Conservation (phyloP, 1,139 yeast genomes). For the Zhuliangozyma blackwelliae region DNA sequence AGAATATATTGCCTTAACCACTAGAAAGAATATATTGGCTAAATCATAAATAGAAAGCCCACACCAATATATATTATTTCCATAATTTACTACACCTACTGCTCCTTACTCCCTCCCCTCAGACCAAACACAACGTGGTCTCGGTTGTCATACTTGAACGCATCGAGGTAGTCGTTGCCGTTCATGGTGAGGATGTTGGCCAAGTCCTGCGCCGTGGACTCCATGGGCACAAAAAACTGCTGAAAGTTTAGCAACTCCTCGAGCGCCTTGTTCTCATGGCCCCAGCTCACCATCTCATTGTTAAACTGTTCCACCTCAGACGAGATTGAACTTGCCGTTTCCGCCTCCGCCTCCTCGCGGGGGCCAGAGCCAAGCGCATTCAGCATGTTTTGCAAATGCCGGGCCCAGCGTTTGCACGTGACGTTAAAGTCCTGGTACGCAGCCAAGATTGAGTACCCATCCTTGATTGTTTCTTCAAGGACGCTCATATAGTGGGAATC, state of each 20-base stretch:
- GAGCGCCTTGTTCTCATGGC: conserved; percentile 9
- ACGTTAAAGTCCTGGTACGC: conserved; percentile 8
- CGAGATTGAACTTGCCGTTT: conserved; percentile 2
- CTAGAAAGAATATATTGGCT: too few species aligned
- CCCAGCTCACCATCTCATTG: conserved; percentile 11
- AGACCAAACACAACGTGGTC: conserved; percentile 7
- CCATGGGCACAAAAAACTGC: conserved; percentile 9
- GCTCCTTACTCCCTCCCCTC: too few species aligned
- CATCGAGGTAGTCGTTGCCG: conserved; percentile 5
- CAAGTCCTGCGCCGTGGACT: conserved; percentile 2
- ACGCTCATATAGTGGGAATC: conserved; percentile 12
- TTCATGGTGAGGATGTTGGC: conserved; percentile 4
- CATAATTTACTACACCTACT: too few species aligned
- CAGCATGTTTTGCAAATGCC: conserved; percentile 11
- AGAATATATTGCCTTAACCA: too few species aligned
- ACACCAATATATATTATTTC: too few species aligned
- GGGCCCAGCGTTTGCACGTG: conserved; percentile 11
- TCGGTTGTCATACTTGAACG: conserved; percentile 7
- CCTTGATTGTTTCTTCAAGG: conserved; percentile 9
- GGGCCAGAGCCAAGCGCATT: conserved; percentile 3
- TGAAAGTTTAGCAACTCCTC: conserved; percentile 12
- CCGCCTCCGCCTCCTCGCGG: conserved; percentile 1
- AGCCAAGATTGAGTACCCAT: conserved; percentile 8
- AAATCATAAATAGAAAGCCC: too few species aligned
- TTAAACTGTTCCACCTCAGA: conserved; percentile 8